These are phyloP conservation scores for Gymnopilus junonius DNA, from an alignment of 768 basidiomycete species.

Conservation along the genomic window DNA sequence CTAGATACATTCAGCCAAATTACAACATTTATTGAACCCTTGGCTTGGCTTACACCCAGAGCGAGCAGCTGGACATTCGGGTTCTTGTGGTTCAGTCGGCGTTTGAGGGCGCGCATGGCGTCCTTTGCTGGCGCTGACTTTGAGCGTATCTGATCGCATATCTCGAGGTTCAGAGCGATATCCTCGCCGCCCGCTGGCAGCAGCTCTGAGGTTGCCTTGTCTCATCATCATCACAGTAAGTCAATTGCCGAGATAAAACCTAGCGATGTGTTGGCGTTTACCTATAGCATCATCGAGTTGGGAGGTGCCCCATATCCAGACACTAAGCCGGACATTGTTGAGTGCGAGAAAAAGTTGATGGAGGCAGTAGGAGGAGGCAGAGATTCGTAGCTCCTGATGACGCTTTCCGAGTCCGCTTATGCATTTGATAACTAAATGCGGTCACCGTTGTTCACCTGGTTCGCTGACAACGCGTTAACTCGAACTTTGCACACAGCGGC, in stretches of 20 bases:
- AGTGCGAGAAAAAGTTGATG: no score
- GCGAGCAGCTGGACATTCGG: constrained; percentile 92
- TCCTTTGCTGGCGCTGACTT: constrained; percentile 85
- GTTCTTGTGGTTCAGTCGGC: constrained; percentile 90
- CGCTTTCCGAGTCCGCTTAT: no score
- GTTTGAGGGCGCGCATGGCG: constrained; percentile 90
- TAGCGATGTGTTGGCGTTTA: no score
- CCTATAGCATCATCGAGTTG: constrained; percentile 85
- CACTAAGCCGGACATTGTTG: constrained; percentile 61
- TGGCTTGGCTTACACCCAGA: constrained; percentile 66
- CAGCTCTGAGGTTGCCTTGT: constrained; percentile 91
- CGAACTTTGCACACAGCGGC: no score
- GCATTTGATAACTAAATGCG: no score
- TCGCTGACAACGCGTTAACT: no score
- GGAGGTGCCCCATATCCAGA: constrained; percentile 81
- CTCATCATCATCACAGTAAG: constrained; percentile 42
- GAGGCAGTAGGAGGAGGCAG: no score
- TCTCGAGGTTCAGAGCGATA: constrained; percentile 92
- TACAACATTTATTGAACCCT: not conserved
- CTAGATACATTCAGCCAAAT: no score
- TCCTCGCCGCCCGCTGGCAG: constrained; percentile 84
- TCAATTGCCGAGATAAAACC: no score
- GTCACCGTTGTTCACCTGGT: no score
- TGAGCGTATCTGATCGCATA: constrained; percentile 95
- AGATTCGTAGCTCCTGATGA: no score